Evolutionary conservation across 345 rosid genomes (phyloP).

Genomic region (Mangifera indica): DNA sequence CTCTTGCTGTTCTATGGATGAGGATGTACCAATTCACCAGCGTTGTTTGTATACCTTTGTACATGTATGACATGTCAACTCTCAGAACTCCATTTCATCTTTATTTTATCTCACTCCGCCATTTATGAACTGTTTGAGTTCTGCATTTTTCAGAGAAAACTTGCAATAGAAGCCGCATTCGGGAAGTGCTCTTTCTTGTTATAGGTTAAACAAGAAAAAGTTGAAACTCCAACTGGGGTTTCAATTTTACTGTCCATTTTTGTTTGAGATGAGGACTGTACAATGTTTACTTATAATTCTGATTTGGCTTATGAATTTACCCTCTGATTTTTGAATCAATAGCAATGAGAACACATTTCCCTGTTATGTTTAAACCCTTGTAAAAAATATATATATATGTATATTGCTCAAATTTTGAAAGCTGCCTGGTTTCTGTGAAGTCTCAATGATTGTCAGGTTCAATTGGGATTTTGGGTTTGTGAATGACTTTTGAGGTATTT

Average conservation of each 20-base stretch:
- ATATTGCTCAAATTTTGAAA: too few species aligned
- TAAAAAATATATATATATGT: too few species aligned
- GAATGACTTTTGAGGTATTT: too few species aligned
- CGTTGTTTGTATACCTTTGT: constrained; percentile 56
- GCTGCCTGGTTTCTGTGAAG: too few species aligned
- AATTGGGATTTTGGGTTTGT: too few species aligned
- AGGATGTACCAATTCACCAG: constrained; percentile 28
- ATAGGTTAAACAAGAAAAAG: constrained; percentile 34
- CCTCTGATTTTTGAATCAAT: constrained; percentile 19
- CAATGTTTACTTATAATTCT: constrained; percentile 10
- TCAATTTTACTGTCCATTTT: constrained; percentile 25
- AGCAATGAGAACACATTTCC: constrained; percentile 41
- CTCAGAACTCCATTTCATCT: neutral
- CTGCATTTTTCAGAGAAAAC: constrained; percentile 39
- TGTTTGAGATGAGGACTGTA: constrained; percentile 21
- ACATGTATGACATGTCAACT: constrained; percentile 51
- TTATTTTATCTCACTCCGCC: neutral
- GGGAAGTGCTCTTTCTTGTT: constrained; percentile 30
- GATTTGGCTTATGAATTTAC: constrained; percentile 10
- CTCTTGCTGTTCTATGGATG: constrained; percentile 18
- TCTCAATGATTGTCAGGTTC: too few species aligned
- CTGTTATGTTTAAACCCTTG: neutral
- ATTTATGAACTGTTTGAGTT: neutral
- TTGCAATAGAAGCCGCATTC: constrained; percentile 29
- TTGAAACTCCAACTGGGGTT: constrained; percentile 27